Evolutionary conservation across 1,139 yeast species (phyloP).

Genomic region (Suhomyces choctaworum): DNA sequence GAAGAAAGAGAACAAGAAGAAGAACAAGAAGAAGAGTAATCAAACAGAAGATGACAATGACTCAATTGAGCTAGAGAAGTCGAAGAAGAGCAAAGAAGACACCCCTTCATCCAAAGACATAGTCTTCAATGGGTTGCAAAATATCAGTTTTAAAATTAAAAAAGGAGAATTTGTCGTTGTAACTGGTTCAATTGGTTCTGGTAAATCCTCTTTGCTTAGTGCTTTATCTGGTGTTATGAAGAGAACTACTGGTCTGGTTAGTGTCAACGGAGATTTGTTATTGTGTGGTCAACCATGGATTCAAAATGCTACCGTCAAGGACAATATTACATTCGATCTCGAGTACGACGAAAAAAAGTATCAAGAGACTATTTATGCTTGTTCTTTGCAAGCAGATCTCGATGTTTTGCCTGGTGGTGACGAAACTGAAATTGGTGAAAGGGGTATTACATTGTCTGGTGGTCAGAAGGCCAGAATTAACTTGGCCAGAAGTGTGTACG

Average conservation of each 20-base stretch:
- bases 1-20: no score
- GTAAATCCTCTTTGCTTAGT: constrained; percentile 62
- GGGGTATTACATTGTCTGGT: constrained; percentile 45
- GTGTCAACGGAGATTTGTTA: constrained; percentile 43
- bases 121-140: no score
- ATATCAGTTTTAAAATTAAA: constrained; percentile 45
- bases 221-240: constrained; percentile 65
- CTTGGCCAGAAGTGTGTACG: constrained; percentile 46
- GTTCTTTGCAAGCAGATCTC: constrained; percentile 44
- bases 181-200: constrained; percentile 70
- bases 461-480: constrained; percentile 47
- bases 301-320: constrained; percentile 46
- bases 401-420: constrained; percentile 36
- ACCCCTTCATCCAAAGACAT: constrained; percentile 16
- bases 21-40: no score
- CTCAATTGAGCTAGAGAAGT: constrained; percentile 1
- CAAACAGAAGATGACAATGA: no score
- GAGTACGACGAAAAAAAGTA: constrained; percentile 28
- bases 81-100: constrained; percentile 5
- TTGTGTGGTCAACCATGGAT: constrained; percentile 49
- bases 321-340: constrained; percentile 37
- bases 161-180: constrained; percentile 64
- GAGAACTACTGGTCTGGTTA: constrained; percentile 46
- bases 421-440: constrained; percentile 43
- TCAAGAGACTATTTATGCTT: constrained; percentile 37